A percentile compares a stretch with the other conserved stretches of the same genome.
Conservation (phyloP, 208 protist genomes). For the Vickermania spadyakhi region DNA sequence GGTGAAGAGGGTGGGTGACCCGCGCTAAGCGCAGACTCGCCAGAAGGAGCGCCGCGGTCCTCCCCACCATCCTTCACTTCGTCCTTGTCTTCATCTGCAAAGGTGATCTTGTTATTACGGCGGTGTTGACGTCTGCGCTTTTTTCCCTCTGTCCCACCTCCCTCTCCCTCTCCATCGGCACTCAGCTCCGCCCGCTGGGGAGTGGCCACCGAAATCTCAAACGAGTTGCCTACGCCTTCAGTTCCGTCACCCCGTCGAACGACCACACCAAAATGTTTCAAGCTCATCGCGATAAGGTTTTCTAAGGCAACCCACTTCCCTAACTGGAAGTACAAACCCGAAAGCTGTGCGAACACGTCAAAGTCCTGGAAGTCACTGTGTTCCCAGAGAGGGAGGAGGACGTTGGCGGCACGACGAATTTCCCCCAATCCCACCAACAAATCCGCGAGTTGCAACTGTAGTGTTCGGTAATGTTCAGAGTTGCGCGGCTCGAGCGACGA, state of each 20-base stretch:
- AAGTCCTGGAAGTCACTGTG: conserved; percentile 70
- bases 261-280: conserved; percentile 21
- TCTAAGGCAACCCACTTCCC: conserved; percentile 77
- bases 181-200: neutral
- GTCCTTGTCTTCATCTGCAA: neutral
- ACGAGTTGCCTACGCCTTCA: neutral
- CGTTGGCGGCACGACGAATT: conserved; percentile 48
- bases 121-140: neutral
- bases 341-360: conserved; percentile 80
- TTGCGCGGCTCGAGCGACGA: conserved; percentile 52
- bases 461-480: conserved; percentile 40
- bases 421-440: conserved; percentile 80
- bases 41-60: conserved; percentile 8
- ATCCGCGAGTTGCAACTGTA: conserved; percentile 81
- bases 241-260: neutral
- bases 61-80: conserved; percentile 15
- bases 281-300: conserved; percentile 66
- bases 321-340: conserved; percentile 84
- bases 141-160: neutral
- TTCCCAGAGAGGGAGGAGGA: conserved; percentile 71
- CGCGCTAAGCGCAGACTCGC: neutral
- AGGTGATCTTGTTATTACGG: neutral
- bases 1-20: neutral
- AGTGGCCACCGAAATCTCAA: neutral
- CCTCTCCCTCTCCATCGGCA: neutral